Conservation (phyloP, 768 basidiomycete species). For the Leccinum imitatum region DNA sequence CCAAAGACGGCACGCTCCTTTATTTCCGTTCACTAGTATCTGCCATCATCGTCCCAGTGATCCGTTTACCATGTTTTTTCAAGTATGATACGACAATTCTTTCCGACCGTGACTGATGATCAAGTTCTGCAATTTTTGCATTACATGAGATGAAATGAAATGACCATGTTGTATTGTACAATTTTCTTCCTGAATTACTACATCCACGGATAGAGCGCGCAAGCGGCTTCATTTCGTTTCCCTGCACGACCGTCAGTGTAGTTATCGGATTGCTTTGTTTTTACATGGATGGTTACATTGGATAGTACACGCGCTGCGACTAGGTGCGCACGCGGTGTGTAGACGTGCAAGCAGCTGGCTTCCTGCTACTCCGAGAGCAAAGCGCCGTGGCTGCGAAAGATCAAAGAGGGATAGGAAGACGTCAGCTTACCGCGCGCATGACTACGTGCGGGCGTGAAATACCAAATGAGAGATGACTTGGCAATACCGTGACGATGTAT, state of each 20-base stretch:
- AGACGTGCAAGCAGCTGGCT: background rate
- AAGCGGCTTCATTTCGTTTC: background rate
- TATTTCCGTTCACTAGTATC: background rate
- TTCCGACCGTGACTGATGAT: background rate
- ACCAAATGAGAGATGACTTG: background rate
- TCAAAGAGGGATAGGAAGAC: background rate
- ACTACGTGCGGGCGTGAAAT: background rate
- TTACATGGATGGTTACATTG: background rate
- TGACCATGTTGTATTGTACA: background rate
- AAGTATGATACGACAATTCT: background rate
- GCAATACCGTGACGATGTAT: background rate
- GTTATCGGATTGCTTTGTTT: background rate
- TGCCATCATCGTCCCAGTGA: slow-evolving; percentile 2
- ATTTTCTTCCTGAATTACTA: background rate
- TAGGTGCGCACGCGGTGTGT: background rate
- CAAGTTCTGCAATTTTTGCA: background rate
- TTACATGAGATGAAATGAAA: background rate
- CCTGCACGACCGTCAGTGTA: background rate
- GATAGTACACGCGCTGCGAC: background rate
- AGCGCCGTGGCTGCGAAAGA: background rate
- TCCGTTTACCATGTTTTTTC: background rate
- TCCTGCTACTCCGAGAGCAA: background rate
- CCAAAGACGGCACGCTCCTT: slow-evolving; percentile 5
- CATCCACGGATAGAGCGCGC: background rate
- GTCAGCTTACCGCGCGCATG: background rate